Base-by-base conservation (phyloP, 352 stramenopile genomes). In the Phytophthora sp. region DNA sequence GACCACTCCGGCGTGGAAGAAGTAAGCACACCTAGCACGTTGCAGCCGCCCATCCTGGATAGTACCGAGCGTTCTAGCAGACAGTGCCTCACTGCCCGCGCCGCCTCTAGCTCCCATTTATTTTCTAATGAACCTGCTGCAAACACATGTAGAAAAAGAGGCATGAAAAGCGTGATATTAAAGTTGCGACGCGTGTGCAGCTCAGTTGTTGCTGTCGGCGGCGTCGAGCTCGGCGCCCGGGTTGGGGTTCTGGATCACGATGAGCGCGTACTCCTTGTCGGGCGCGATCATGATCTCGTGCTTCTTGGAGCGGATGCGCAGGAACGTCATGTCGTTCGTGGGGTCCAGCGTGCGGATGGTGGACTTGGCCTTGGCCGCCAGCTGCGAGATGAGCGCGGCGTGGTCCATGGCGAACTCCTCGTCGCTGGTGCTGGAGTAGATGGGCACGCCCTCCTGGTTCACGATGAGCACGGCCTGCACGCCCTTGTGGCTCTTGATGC, bases 271-370 rank as follows among this genome's bases (percentile, higher is more conserved):
- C 50, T 97, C 91, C 55, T 98, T 97, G 53, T 98, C 91, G 12
- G 88, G 88, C 6, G 83, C 79, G 61, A 98, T 94, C 87, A 98
- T 96, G 53, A 98, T 96, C 81, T 98, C 95, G 68, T 97, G 82
- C 67, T 98, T 95, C 69, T 96, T 96, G 44, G 90, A 97, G 62
- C 95, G 88, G 69, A 98, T 94, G 34, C 92, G 79, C 28, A 98
- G 67, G 71, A 98, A 98, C 39, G 89, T 97, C 61, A 98, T 89
- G 66, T 97, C 91, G 69, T 97, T 95, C n/a, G 76, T 94, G 46
- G 94, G 86, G 54, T 97, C 91, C 24, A 98, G 72, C 41, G 84
- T 97, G 50, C 90, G 84, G 54, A 98, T 96, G 24, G 92, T 96
- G 26, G 79, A 89, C 64, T 95, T 93, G 46, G 90, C 91, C 66